Conservation (phyloP, 225 moss, liverwort and hornwort species). For the Takakia lepidozioides region DNA sequence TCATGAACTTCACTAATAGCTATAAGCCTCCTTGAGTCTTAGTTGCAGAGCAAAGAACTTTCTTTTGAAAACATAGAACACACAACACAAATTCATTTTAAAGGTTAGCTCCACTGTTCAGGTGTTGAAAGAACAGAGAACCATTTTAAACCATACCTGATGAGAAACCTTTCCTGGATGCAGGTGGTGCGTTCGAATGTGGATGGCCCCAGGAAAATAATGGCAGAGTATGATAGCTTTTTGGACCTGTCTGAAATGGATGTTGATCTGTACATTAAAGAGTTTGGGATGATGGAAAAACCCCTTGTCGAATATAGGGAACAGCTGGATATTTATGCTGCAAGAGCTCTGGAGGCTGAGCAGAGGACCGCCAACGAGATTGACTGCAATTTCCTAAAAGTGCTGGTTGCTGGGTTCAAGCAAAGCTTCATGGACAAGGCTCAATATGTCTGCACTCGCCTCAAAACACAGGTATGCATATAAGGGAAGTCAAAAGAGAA, state of each 20-base stretch:
- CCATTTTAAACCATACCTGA: no score
- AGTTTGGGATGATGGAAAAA: slow-evolving; percentile 66
- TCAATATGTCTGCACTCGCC: slow-evolving; percentile 23
- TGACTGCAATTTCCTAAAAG: slow-evolving; percentile 55
- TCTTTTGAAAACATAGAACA: no score
- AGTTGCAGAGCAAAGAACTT: no score
- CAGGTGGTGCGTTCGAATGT: slow-evolving; percentile 69
- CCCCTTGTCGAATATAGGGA: slow-evolving; percentile 53
- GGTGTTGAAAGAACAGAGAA: no score
- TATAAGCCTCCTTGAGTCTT: no score
- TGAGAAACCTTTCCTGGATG: no score
- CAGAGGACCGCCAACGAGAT: slow-evolving; percentile 46
- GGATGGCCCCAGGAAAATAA: slow-evolving; percentile 46
- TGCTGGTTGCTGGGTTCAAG: slow-evolving; percentile 47
- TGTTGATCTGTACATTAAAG: slow-evolving; percentile 54
- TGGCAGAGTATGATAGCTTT: slow-evolving; percentile 53
- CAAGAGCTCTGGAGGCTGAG: slow-evolving; percentile 45
- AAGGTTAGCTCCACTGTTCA: no score
- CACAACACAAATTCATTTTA: no score
- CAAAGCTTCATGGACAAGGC: slow-evolving; percentile 67
- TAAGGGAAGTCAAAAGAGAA: no score
- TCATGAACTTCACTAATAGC: no score
- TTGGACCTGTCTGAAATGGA: slow-evolving; percentile 54
- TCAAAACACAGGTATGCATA: slow-evolving; percentile 37
- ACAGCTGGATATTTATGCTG: slow-evolving; percentile 29